Base-by-base conservation (phyloP, 1,139 yeast species). In the Meyerozyma smithsonii region DNA sequence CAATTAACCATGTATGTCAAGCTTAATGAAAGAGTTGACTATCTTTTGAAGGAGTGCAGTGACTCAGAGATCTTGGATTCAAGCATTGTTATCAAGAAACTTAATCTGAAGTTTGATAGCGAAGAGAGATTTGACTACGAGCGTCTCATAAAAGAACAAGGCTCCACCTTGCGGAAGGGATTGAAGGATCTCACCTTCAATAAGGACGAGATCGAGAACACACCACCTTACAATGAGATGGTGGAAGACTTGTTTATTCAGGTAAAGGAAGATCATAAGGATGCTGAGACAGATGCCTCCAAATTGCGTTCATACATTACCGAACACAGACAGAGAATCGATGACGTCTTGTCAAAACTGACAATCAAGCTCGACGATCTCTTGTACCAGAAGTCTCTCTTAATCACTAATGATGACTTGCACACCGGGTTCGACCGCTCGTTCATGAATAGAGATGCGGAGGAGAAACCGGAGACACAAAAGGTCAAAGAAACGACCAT, bases 351-450 rank as follows among this genome's bases (percentile, higher is more conserved):
- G 44, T 64, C 66, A 18, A 80, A 79, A 46, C 84, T 80, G 38
- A 69, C 76, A 32, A 72, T 74, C 33, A 83, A 80, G 52, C 66
- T 89, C 51, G 79, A 76, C 36, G 79, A 78, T 28, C 69, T 92
- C 42, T 73, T 78, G 49, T 74, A 79, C 49, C 95, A 90, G 55
- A 84, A 87, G 52, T 71, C 81, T 8, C 59, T 69, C 43, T 84
- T 87, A 55, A 90, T 92, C 47, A 81, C 95, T 4, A 83, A 95
- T 42, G 97, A 89, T 16, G 98, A 92, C 59, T 74, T 89, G 32
- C 95, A 81, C 50, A 88, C 95, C n/a, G 98, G 97, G 0, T 92
- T 88, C 68, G 96, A 90, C 56, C 76, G 87, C 21, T 84, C 96
- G 0, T 77, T 87, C 51, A 60, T 89, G 58, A 88, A 87, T 59